These are phyloP conservation scores for Paulownia fortunei DNA, from an alignment of 257 asterid species.

Conservation along the genomic window DNA sequence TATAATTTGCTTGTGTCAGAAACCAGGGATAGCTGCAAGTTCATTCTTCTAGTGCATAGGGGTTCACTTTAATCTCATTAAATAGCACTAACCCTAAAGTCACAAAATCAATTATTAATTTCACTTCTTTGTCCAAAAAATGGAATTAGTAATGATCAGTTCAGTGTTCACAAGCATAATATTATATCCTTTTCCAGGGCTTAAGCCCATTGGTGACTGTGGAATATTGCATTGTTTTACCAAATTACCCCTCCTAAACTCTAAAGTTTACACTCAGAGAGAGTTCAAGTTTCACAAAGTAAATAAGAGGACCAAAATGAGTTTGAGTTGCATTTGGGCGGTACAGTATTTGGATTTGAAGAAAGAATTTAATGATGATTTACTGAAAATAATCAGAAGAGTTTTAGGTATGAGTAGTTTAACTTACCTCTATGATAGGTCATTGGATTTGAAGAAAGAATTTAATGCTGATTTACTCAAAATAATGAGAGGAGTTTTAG, in stretches of 20 bases:
- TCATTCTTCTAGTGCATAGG: constrained; percentile 38
- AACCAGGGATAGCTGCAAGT: constrained; percentile 35
- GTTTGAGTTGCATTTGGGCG: no score
- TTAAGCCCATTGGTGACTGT: background rate
- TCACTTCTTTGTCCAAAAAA: background rate
- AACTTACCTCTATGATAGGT: no score
- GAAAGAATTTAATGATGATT: no score
- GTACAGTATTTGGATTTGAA: no score
- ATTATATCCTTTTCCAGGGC: background rate
- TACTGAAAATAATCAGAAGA: no score
- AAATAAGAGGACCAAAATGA: no score
- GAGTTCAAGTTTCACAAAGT: background rate
- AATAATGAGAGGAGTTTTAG: no score
- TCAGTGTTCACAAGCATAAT: background rate
- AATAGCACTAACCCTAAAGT: background rate
- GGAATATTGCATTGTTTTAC: background rate
- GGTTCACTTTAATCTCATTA: constrained; percentile 9
- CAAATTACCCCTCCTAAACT: background rate
- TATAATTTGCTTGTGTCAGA: constrained; percentile 30
- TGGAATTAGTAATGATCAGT: background rate
- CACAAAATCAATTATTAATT: background rate
- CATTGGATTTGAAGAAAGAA: no score
- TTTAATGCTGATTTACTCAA: no score
- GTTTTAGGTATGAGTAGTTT: no score
- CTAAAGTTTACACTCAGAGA: background rate